These are phyloP conservation scores for Fusarium nisikadoi DNA, from an alignment of 2,329 filamentous ascomycete genomes.

Conservation along the genomic window DNA sequence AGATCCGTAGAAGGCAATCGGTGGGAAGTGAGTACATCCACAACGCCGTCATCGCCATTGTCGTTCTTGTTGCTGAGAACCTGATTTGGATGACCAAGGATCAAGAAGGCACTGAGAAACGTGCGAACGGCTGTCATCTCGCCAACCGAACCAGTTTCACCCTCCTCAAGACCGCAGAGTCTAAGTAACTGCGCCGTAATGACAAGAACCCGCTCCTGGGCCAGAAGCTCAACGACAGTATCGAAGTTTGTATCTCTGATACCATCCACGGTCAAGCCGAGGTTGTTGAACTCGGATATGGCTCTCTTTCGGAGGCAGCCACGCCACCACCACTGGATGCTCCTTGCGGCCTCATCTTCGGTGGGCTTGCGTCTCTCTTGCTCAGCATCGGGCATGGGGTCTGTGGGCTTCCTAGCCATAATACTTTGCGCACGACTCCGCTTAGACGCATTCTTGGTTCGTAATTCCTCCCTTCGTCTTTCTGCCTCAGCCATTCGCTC, in stretches of 20 bases:
- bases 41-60: slow-evolving; percentile 65
- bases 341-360: slow-evolving; percentile 70
- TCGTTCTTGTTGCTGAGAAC: slow-evolving; percentile 81
- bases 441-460: slow-evolving; percentile 63
- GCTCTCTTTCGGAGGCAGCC: slow-evolving; percentile 65
- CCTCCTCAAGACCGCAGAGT: slow-evolving; percentile 76
- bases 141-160: slow-evolving; percentile 68
- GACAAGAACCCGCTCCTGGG: slow-evolving; percentile 72
- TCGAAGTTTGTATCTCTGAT: slow-evolving; percentile 79
- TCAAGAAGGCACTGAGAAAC: slow-evolving; percentile 83
- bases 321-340: slow-evolving; percentile 78
- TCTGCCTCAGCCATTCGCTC: slow-evolving; percentile 83
- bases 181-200: slow-evolving; percentile 74
- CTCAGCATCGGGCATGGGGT: slow-evolving; percentile 62
- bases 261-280: slow-evolving; percentile 76
- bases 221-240: slow-evolving; percentile 75
- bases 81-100: slow-evolving; percentile 80
- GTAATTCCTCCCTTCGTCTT: slow-evolving; percentile 72
- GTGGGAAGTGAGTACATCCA: slow-evolving; percentile 46
- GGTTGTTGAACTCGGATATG: slow-evolving; percentile 71
- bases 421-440: slow-evolving; percentile 65
- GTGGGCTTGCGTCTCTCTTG: slow-evolving; percentile 59
- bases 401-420: slow-evolving; percentile 60
- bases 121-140: slow-evolving; percentile 78
- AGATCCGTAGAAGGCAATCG: slow-evolving; percentile 58